Evolutionary conservation across 2,329 filamentous ascomycete species (phyloP), one percentile per base, ranked within the genome.

Genomic region (Bipolaris zeicola): DNA sequence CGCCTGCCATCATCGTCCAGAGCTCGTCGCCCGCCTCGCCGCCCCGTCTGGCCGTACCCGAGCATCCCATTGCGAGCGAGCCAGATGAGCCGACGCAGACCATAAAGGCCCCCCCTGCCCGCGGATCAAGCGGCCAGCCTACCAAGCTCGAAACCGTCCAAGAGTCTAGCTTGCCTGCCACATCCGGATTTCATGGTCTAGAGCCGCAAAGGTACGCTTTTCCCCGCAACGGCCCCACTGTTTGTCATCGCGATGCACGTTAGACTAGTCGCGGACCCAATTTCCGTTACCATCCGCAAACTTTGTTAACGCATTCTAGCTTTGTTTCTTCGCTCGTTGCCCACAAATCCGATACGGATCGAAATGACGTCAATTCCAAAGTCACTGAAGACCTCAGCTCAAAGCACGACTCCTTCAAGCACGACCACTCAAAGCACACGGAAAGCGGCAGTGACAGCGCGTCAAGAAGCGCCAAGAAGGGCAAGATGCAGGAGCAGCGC

Each of bases 91-190:
- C 78, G 50, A 59, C 66, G 22, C 60, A 71, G 55, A 72, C 67
- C 53, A 71, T 76, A 45, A 81, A 81, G 62, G 71, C 66, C 6
- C 39, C 20, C 13, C 68, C 76, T 11, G 67, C 75, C 71, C 86
- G 87, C 63, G 85, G 83, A 57, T 81, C 83, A 50, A 86, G 82
- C 70, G 84, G 82, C 49, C 64, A 60, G 55, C 84, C 82, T 49
- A 83, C 88, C 46, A 86, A 85, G 45, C 79, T 97, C 55, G 94
- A 96, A 77, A 97, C 95, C 0, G 94, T 98, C 14, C 90, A 96
- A 73, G 94, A 97, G 81, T 88, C 89, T 51, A 95, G 91, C 77
- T 85, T 91, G 50, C 79, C 79, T 44, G 87, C 86, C 47, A 90
- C 90, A 1, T 89, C 91, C 13, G 81, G 79, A 13, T 79, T 76